phyloP scores from a whole-genome alignment of 129 eudicot species.

The Rutidosis leptorrhynchoides region DNA sequence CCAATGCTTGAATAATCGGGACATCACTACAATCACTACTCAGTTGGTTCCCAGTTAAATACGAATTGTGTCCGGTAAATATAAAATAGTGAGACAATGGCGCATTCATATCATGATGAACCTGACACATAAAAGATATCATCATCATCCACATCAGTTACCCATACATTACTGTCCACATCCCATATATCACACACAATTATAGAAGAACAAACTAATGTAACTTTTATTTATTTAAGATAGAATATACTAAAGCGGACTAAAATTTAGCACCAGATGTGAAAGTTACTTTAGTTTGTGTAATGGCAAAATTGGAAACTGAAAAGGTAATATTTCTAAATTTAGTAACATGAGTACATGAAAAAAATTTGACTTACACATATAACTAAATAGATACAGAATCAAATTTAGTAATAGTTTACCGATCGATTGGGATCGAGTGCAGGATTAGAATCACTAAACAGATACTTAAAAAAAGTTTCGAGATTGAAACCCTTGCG shows the following conservation, averaged over 20 bases:
- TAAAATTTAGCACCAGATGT: too few species aligned
- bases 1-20: slow-evolving; percentile 72
- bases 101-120: slow-evolving; percentile 81
- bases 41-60: slow-evolving; percentile 90
- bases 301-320: too few species aligned
- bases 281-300: too few species aligned
- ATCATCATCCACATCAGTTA: slow-evolving; percentile 1
- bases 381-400: slow-evolving; percentile 1
- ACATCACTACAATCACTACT: slow-evolving; percentile 94
- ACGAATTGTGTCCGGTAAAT: slow-evolving; percentile 93
- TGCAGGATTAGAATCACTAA: slow-evolving; percentile 68
- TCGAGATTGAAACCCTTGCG: slow-evolving; percentile 65
- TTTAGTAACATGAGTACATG: neutral
- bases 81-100: slow-evolving; percentile 93
- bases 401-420: neutral
- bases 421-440: slow-evolving; percentile 52
- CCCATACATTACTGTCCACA: neutral
- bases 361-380: neutral
- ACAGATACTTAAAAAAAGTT: slow-evolving; percentile 65
- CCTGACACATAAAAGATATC: slow-evolving; percentile 44
- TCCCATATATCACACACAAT: neutral
- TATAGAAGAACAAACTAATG: too few species aligned
- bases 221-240: too few species aligned
- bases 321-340: too few species aligned
- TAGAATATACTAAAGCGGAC: too few species aligned